A percentile compares a stretch with the other conserved stretches of the same genome.
These are phyloP conservation scores for Macrolepiota albuminosa DNA, from an alignment of 768 basidiomycete genomes.

Conservation along the genomic window DNA sequence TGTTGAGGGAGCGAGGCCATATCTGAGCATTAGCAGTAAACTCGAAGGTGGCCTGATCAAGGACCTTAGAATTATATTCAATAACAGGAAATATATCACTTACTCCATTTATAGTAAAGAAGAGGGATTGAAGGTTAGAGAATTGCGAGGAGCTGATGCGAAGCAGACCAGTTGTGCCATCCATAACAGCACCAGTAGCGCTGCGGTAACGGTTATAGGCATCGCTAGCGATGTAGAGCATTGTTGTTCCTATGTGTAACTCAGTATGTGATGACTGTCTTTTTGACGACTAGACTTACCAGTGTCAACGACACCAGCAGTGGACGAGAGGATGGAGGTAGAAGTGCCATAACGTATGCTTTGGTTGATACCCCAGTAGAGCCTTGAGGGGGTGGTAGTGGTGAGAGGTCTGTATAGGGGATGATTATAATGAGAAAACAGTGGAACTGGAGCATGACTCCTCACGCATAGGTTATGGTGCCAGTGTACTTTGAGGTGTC, in stretches of 20 bases:
- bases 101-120: conserved; percentile 50
- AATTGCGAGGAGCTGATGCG: conserved; percentile 47
- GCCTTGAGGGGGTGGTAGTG: conserved; percentile 34
- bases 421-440: neutral
- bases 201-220: conserved; percentile 37
- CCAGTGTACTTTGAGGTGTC: conserved; percentile 41
- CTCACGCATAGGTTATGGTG: conserved; percentile 36
- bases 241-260: conserved; percentile 35
- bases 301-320: conserved; percentile 59
- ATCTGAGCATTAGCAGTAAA: conserved; percentile 35
- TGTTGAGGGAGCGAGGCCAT: conserved; percentile 30
- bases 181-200: conserved; percentile 39
- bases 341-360: conserved; percentile 43
- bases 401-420: conserved; percentile 25
- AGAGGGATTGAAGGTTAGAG: conserved; percentile 42
- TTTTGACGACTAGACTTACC: conserved; percentile 21
- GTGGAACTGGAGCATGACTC: neutral
- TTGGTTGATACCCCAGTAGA: conserved; percentile 60
- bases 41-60: conserved; percentile 26
- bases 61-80: neutral
- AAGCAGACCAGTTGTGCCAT: conserved; percentile 42
- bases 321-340: conserved; percentile 36
- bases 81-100: conserved; percentile 13
- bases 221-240: conserved; percentile 40
- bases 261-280: neutral